phyloP scores from a whole-genome alignment of 2,329 filamentous ascomycete species.

The Emergomyces pasteurianus region DNA sequence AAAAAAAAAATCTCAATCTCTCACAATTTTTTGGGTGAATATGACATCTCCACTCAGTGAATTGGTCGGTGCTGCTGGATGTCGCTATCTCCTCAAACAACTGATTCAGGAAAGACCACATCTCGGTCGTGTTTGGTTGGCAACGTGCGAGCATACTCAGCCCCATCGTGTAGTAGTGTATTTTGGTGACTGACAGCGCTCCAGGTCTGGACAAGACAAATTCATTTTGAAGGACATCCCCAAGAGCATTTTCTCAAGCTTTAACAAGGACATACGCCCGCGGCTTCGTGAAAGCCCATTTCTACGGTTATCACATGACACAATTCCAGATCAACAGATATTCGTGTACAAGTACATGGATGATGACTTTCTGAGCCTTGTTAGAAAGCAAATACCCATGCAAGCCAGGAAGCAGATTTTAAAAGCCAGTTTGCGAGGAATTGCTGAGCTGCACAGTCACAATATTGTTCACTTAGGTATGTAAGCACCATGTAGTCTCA shows the following conservation, averaged over 20 bases:
- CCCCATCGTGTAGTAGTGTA: conserved; percentile 5
- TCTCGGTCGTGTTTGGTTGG: conserved; percentile 22
- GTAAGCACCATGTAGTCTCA: background rate
- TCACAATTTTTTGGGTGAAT: background rate
- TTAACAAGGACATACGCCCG: conserved; percentile 14
- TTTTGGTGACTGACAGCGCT: conserved; percentile 3
- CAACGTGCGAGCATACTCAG: conserved; percentile 13
- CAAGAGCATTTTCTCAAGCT: conserved; percentile 15
- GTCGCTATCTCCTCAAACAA: conserved; percentile 20
- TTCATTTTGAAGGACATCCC: conserved; percentile 18
- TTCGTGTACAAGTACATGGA: conserved; percentile 36
- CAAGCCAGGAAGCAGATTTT: conserved; percentile 31
- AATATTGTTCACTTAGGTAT: conserved; percentile 23
- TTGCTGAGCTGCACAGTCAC: conserved; percentile 23
- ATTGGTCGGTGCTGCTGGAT: conserved; percentile 16
- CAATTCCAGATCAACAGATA: conserved; percentile 32
- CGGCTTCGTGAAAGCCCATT: conserved; percentile 22
- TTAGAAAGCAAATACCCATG: conserved; percentile 29
- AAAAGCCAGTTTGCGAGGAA: conserved; percentile 29
- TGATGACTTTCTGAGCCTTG: conserved; percentile 33
- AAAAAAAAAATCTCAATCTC: background rate
- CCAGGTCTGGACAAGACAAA: conserved; percentile 13
- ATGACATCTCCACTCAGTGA: conserved; percentile 13
- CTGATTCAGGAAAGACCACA: conserved; percentile 23
- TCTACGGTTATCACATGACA: conserved; percentile 29